Conservation (phyloP, 179 eudicot species). For the Dionaea muscipula region DNA sequence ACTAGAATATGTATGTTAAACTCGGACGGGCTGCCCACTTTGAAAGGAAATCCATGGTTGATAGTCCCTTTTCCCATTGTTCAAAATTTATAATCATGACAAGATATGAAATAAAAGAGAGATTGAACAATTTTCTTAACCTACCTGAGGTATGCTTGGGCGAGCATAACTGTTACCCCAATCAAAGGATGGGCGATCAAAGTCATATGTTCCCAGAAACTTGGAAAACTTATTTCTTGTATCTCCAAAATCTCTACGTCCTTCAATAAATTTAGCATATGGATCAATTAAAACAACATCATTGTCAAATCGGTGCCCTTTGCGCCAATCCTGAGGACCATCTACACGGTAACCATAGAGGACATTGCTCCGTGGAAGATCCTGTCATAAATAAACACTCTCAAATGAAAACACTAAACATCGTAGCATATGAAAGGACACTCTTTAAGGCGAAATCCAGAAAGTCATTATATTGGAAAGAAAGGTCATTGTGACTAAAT, state of each 20-base stretch:
- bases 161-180: conserved; percentile 71
- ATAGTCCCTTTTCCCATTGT: too few species aligned
- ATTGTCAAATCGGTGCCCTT: conserved; percentile 87
- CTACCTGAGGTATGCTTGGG: conserved; percentile 90
- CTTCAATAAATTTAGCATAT: conserved; percentile 79
- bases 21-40: too few species aligned
- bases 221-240: conserved; percentile 39
- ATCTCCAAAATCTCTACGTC: conserved; percentile 82
- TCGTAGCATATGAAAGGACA: too few species aligned
- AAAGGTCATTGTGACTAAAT: neutral
- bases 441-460: too few species aligned
- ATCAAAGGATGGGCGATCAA: conserved; percentile 57
- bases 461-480: too few species aligned
- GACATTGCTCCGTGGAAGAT: conserved; percentile 52
- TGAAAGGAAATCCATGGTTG: too few species aligned
- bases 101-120: too few species aligned
- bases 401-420: neutral
- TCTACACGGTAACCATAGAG: conserved; percentile 78
- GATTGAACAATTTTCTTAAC: neutral
- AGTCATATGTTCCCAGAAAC: conserved; percentile 74
- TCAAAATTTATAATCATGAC: too few species aligned
- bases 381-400: conserved; percentile 26
- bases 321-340: conserved; percentile 79
- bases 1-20: too few species aligned
- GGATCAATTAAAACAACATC: conserved; percentile 68